A percentile compares a stretch with the other conserved stretches of the same genome.
Evolutionary conservation across 164 flowering plant species (phyloP).

Genomic region (Piper betle): DNA sequence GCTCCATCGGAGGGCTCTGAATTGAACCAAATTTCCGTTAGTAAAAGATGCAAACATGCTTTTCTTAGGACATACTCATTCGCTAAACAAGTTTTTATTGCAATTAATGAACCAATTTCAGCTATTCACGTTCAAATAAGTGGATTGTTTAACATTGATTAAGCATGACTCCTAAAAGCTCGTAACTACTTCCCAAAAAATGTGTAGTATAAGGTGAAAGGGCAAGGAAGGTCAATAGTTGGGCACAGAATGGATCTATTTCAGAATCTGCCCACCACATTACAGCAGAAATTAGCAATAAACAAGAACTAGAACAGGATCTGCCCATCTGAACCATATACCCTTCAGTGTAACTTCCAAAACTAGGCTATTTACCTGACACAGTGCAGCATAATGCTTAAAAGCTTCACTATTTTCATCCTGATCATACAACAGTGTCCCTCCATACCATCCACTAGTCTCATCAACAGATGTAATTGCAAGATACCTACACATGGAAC

Average conservation of each 20-base stretch:
- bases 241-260: neutral
- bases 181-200: no score
- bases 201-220: no score
- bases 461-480: conserved; percentile 44
- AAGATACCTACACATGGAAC: conserved; percentile 37
- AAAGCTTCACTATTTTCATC: conserved; percentile 83
- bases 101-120: no score
- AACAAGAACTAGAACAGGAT: neutral
- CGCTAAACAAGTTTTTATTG: no score
- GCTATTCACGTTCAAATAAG: no score
- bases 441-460: conserved; percentile 78
- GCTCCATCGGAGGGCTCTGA: conserved; percentile 72
- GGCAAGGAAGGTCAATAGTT: neutral
- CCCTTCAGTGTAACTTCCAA: neutral
- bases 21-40: neutral
- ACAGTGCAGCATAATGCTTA: conserved; percentile 71
- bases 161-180: no score
- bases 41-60: neutral
- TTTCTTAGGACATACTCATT: no score
- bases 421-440: conserved; percentile 65
- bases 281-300: neutral
- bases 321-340: neutral
- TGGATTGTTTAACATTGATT: no score
- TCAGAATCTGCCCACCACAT: neutral
- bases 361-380: conserved; percentile 41